Conservation (phyloP, 163 green algal genomes). For the Scenedesmus sp. region DNA sequence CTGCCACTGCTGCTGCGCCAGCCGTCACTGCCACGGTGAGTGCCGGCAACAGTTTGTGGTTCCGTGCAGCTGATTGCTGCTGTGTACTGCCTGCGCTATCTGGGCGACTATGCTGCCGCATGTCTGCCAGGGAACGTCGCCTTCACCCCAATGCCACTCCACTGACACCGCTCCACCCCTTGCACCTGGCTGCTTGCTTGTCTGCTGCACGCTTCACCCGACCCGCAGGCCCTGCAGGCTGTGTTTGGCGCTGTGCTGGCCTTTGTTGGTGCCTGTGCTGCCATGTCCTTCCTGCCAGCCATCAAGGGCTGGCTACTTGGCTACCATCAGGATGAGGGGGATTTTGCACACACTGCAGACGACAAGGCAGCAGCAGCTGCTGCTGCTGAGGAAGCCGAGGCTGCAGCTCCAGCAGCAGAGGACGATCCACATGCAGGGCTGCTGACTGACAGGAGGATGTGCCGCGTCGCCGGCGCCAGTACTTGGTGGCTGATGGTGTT, state of each 20-base stretch:
- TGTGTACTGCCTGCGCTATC: background rate
- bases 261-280: background rate
- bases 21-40: background rate
- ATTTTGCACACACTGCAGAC: background rate
- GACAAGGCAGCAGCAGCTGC: background rate
- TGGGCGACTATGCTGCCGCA: background rate
- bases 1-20: background rate
- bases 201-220: background rate
- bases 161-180: background rate
- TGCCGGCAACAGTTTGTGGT: background rate
- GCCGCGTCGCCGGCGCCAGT: background rate
- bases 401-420: background rate
- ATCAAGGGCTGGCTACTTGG: background rate
- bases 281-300: conserved; percentile 10
- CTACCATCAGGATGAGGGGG: background rate
- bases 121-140: background rate
- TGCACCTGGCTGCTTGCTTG: background rate
- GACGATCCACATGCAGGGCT: background rate
- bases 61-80: background rate
- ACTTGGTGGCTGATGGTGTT: too few species aligned
- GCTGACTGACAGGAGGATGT: background rate
- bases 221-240: background rate
- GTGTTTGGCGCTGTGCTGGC: background rate
- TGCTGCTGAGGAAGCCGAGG: too few species aligned
- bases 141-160: background rate